A percentile compares a stretch with the other conserved stretches of the same genome.
phyloP scores from a whole-genome alignment of 208 protist species.

The Sergeia podlipaevii region DNA sequence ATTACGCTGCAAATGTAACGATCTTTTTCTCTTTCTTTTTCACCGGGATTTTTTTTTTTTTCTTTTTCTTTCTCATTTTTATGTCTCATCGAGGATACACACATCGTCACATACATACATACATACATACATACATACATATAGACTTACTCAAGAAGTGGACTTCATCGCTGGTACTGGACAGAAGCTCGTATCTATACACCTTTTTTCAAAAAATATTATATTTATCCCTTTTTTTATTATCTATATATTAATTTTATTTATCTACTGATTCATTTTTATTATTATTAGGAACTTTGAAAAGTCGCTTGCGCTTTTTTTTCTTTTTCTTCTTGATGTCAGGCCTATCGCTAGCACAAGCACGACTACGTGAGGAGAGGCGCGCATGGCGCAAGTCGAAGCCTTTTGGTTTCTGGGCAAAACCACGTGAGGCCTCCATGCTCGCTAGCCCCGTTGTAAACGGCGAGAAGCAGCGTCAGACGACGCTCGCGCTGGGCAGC shows the following conservation, averaged over 20 bases:
- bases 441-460: not conserved
- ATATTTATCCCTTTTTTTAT: not conserved
- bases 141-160: too few species aligned
- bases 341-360: conserved; percentile 72
- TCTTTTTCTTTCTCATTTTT: not conserved
- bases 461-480: conserved; percentile 7
- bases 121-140: not conserved
- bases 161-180: too few species aligned
- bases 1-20: too few species aligned
- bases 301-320: too few species aligned
- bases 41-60: not conserved
- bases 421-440: conserved; percentile 40
- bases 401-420: conserved; percentile 88
- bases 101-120: conserved; percentile 3
- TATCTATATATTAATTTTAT: not conserved
- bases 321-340: conserved; percentile 37
- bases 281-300: not conserved
- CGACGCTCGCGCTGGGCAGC: conserved; percentile 1
- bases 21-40: conserved; percentile 6
- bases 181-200: too few species aligned
- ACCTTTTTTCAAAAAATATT: conserved; percentile 8
- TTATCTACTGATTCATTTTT: not conserved
- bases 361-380: conserved; percentile 83
- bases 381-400: conserved; percentile 82
- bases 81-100: not conserved